These are phyloP conservation scores for Knufia petricola DNA, from an alignment of 2,329 filamentous ascomycete species.

Conservation along the genomic window DNA sequence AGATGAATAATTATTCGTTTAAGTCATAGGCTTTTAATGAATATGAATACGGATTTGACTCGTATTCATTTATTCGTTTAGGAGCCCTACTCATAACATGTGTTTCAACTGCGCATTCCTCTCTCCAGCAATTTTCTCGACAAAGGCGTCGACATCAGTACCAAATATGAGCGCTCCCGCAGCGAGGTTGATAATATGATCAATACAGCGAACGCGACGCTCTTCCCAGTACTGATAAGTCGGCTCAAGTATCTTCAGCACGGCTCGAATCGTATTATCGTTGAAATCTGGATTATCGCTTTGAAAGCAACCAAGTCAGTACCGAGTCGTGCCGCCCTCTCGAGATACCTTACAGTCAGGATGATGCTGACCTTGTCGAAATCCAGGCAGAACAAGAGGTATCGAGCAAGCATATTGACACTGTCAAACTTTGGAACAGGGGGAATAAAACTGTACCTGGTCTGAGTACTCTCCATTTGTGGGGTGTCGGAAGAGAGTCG, in stretches of 20 bases:
- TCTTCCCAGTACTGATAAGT: neutral
- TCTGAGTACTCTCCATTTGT: neutral
- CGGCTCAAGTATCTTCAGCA: neutral
- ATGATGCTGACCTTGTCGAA: neutral
- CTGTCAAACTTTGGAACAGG: neutral
- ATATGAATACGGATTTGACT: no score
- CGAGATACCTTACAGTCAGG: neutral
- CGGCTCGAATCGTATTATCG: neutral
- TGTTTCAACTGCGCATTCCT: neutral
- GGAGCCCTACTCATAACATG: no score
- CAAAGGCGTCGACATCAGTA: neutral
- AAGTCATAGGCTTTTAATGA: no score
- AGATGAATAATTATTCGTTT: no score
- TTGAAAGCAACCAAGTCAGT: constrained; percentile 1
- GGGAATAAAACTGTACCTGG: neutral
- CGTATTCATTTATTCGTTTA: no score
- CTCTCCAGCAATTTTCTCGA: neutral
- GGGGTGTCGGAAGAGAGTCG: no score
- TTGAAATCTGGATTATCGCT: neutral
- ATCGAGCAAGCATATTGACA: neutral
- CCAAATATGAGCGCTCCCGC: neutral
- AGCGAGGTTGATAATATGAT: neutral
- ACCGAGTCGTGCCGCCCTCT: no score
- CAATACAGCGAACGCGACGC: neutral
- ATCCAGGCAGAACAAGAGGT: neutral